Conservation (phyloP, 139 green algal species). For the Auxenochlorella pyrenoidosa region DNA sequence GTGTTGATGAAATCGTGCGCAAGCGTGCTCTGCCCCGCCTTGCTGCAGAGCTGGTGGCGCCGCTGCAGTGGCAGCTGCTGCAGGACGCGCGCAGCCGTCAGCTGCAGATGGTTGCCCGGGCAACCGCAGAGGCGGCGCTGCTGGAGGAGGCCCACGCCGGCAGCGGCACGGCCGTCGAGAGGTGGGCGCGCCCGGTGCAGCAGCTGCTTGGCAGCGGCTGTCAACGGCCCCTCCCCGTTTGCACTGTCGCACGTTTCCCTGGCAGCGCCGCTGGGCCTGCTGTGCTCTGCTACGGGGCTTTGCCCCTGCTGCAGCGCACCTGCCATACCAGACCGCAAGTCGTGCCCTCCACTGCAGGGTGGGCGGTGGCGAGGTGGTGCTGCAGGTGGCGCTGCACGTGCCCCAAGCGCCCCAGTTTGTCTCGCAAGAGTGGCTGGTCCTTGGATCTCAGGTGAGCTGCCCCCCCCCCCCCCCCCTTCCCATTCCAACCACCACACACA, state of each 20-base stretch:
- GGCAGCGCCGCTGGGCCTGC: too few relatives aligned
- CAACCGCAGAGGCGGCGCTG: slow-evolving; percentile 4
- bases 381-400: slow-evolving; percentile 38
- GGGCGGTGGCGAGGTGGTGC: slow-evolving; percentile 8
- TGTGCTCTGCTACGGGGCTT: too few relatives aligned
- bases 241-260: too few relatives aligned
- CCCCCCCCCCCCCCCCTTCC: too few relatives aligned
- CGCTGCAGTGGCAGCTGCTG: neutral
- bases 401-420: slow-evolving; percentile 34
- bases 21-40: neutral
- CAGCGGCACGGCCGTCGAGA: neutral
- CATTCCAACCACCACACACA: too few relatives aligned
- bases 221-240: too few relatives aligned
- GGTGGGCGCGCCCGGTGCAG: neutral
- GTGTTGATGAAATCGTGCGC: too few relatives aligned
- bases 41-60: neutral
- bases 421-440: slow-evolving; percentile 49
- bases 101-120: slow-evolving; percentile 19
- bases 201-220: too few relatives aligned
- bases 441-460: slow-evolving; percentile 31
- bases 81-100: slow-evolving; percentile 23
- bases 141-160: neutral
- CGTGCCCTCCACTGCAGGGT: slow-evolving; percentile 16
- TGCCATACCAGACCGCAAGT: neutral
- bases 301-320: neutral